Evolutionary conservation across 805 yeast species (phyloP).

Genomic region (Nakazawaea sp.): DNA sequence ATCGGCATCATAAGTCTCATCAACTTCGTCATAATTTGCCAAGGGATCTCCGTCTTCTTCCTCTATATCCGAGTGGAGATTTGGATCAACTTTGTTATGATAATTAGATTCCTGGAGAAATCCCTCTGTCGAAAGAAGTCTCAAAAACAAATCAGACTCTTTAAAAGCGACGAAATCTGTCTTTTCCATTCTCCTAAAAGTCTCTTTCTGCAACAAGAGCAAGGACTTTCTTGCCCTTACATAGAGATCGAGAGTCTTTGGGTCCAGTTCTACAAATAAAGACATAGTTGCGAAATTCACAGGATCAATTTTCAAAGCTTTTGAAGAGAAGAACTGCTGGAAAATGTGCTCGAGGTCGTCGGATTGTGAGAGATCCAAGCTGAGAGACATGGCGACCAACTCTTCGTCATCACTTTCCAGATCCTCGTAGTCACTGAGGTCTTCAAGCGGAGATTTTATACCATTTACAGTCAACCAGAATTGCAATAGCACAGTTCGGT

Average conservation of each 20-base stretch:
- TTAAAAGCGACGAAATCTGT: constrained; percentile 56
- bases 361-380: constrained; percentile 35
- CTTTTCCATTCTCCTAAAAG: constrained; percentile 42
- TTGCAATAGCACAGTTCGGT: constrained; percentile 40
- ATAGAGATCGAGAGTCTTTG: constrained; percentile 28
- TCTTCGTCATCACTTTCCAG: constrained; percentile 22
- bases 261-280: constrained; percentile 23
- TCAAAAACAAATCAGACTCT: constrained; percentile 46
- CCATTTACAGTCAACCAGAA: constrained; percentile 65
- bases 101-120: too few relatives aligned
- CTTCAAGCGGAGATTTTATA: constrained; percentile 69
- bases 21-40: neutral
- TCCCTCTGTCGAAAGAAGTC: constrained; percentile 39
- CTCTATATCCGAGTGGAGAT: too few relatives aligned
- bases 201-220: constrained; percentile 49
- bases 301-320: constrained; percentile 21
- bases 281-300: constrained; percentile 27
- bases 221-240: constrained; percentile 51
- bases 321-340: constrained; percentile 30
- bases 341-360: constrained; percentile 50
- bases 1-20: neutral
- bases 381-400: constrained; percentile 22
- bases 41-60: constrained; percentile 25
- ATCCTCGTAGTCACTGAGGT: constrained; percentile 20
- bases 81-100: too few relatives aligned